Conservation (phyloP, 352 stramenopile genomes). For the Aphanomyces invadans region DNA sequence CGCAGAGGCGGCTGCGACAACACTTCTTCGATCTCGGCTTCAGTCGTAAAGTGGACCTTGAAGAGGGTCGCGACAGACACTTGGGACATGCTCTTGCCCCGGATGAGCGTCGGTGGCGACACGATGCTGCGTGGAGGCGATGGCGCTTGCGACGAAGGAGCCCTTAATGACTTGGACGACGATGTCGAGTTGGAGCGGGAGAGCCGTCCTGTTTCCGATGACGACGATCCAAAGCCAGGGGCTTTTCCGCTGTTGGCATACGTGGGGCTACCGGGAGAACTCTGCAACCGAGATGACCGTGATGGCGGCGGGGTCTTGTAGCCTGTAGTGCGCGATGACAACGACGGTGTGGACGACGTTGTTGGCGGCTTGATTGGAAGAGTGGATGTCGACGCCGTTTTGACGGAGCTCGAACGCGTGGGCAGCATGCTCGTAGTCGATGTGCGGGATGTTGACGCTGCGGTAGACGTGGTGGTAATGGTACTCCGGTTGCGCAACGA, state of each 20-base stretch:
- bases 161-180: not conserved
- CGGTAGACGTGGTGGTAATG: not conserved
- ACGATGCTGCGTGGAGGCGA: not conserved
- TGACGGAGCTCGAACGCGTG: not conserved
- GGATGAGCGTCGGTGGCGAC: slow-evolving; percentile 7
- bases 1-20: not conserved
- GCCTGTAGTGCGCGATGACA: not conserved
- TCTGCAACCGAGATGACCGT: slow-evolving; percentile 7
- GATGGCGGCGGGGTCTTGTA: not conserved
- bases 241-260: not conserved
- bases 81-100: slow-evolving; percentile 9
- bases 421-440: not conserved
- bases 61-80: slow-evolving; percentile 2
- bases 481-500: not conserved
- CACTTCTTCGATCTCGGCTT: slow-evolving; percentile 20
- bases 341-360: not conserved
- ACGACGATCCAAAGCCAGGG: not conserved
- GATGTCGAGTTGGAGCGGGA: not conserved
- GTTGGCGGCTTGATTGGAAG: not conserved
- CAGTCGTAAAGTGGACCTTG: slow-evolving; percentile 20
- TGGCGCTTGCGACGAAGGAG: not conserved
- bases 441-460: not conserved
- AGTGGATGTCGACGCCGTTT: not conserved
- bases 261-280: not conserved
- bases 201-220: not conserved